Base-by-base conservation (phyloP, 2,329 filamentous ascomycete genomes). In the Eurotiales sp. region DNA sequence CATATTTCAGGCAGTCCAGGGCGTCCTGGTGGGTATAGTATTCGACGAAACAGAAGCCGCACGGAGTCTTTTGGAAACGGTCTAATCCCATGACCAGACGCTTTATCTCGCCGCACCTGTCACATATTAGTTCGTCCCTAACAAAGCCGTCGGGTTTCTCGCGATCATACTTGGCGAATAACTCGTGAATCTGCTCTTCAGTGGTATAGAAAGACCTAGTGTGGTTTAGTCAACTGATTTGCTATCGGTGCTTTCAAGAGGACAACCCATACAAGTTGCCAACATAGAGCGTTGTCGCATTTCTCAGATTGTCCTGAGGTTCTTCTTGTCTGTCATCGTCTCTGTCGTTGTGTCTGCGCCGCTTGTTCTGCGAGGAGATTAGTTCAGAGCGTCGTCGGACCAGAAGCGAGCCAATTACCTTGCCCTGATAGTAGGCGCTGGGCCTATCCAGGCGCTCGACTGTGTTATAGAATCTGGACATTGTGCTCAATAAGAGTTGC, bases 21-120 rank as follows among this genome's bases (percentile, higher is more conserved):
- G 93, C 93, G 70, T 99, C 93, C 67, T 96, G 87, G 70, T 97
- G 93, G 25, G 86, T 96, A 77, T 96, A 97, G 76, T 99, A 99
- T 74, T 99, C 93, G 64, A 99, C 93, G 67, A 99, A 99, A 78
- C 93, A 99, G 79, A 99, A 99, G 36, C 93, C 93, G 72, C 93
- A 99, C 1, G 93, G 93, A 0, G 93, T 99, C 77, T 99, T 99
- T 72, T 87, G 88, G 77, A 93, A 96, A 52, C 93, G 87, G 69
- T 99, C 93, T 47, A 99, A 83, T 45, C 93, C 93, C 93, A 99
- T 99, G 58, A 99, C 84, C 43, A 99, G 83, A 23, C 93, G 88
- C 75, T 99, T 99, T 74, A 99, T 95, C 76, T 97, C 93, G 64
- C 93, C 93, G 72, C 90, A 86, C 67, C 80, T 83, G 49, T 25